Evolutionary conservation across 75 land plant genomes (phyloP).

Genomic region (Chamaecyparis obtusa): DNA sequence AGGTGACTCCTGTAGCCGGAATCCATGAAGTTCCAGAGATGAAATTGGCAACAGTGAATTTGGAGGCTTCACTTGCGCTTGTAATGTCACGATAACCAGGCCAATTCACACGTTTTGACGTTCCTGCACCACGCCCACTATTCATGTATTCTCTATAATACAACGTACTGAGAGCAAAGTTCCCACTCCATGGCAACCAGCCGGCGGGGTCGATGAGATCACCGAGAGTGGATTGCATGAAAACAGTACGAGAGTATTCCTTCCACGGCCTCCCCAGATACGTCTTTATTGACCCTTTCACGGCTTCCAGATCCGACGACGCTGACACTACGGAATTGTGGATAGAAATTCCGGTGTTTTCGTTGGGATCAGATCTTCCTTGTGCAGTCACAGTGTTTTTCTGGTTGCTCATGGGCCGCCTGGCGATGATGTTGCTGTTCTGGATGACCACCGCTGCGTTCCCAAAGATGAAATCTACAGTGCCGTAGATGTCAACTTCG

Average conservation of each 20-base stretch:
- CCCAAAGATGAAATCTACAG: slow-evolving; percentile 15
- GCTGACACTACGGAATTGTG: slow-evolving; percentile 10
- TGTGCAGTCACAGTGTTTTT: slow-evolving; percentile 17
- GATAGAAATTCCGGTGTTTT: slow-evolving; percentile 16
- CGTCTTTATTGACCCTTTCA: slow-evolving; percentile 1
- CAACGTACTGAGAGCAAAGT: slow-evolving; percentile 17
- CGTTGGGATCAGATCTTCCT: slow-evolving; percentile 8
- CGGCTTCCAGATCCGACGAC: neutral
- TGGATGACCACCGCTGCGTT: slow-evolving; percentile 15
- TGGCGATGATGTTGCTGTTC: slow-evolving; percentile 9
- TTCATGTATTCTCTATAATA: slow-evolving; percentile 34
- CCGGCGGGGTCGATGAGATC: slow-evolving; percentile 26
- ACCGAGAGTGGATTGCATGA: slow-evolving; percentile 18
- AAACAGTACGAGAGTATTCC: slow-evolving; percentile 18
- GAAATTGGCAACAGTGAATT: slow-evolving; percentile 20
- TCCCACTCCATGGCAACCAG: slow-evolving; percentile 29
- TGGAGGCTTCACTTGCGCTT: slow-evolving; percentile 8
- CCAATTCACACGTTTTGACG: slow-evolving; percentile 23
- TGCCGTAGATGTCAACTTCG: slow-evolving; percentile 3
- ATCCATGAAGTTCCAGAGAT: slow-evolving; percentile 12
- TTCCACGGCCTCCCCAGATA: slow-evolving; percentile 26
- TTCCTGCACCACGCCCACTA: slow-evolving; percentile 20
- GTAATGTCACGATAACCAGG: slow-evolving; percentile 10
- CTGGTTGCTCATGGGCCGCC: slow-evolving; percentile 2
- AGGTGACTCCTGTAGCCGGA: neutral